Evolutionary conservation across 2,329 filamentous ascomycete genomes (phyloP), one percentile per base, ranked within the genome.

Genomic region (Ophiocordyceps unilateralis): DNA sequence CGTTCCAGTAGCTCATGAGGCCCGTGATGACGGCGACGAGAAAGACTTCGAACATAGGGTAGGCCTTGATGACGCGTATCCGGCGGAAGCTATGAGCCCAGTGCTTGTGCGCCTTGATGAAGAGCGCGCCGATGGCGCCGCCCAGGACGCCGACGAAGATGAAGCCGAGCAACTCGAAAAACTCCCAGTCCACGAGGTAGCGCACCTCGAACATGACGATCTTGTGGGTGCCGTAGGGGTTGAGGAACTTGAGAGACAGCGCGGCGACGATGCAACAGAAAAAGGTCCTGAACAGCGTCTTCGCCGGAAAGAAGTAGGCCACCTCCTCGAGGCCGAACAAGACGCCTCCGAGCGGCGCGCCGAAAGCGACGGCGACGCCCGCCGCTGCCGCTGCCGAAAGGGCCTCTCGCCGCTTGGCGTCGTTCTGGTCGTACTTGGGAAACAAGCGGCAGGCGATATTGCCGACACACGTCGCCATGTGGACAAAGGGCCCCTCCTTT

Each of bases 181-280:
- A 86, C 50, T 86, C 78, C 91, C 91, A 98, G 56, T 96, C 89
- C 1, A 79, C 74, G 11, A 84, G 60, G 56, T 96, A 98, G 11
- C 88, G 78, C 41, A 98, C 87, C 58, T 96, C 79, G 58, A 98
- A 98, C 55, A 96, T 73, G 51, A 98, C 91, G 48, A 98, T 93
- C 63, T 98, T 96, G 57, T 83, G 79, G 0, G 88, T 96, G 24
- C 89, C 89, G 53, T 96, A 98, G 0, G 91, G 91, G 53, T 98
- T 93, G 32, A 96, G 68, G 50, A 95, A 95, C 55, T 95, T 95
- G 51, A 98, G 68, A 1, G 88, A 89, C 28, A 98, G 63, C 0
- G 91, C 87, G 1, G 91, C 88, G 26, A 83, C 81, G 52, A 96
- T 96, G 61, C 89, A 96, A 66, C 89, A 96, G 63, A 96, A 96